Evolutionary conservation across 208 protist genomes (phyloP).

Genomic region (Leishmania tarentolae): DNA sequence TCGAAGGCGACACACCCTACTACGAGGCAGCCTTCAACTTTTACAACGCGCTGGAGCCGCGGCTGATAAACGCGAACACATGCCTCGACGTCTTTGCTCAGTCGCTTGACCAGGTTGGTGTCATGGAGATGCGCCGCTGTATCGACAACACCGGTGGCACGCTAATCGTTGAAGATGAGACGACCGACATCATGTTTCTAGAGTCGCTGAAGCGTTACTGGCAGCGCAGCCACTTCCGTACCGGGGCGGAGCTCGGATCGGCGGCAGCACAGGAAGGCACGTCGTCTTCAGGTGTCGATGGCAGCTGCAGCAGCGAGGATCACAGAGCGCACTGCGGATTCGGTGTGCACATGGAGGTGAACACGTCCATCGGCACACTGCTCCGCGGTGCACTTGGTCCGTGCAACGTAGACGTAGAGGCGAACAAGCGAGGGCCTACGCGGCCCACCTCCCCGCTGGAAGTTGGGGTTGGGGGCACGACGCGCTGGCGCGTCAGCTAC

Average conservation of each 20-base stretch:
- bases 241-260: conserved; percentile 1
- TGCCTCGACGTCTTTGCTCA: conserved; percentile 97
- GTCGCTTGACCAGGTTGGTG: conserved; percentile 96
- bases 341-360: conserved; percentile 66
- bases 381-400: conserved; percentile 74
- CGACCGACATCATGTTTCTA: conserved; percentile 88
- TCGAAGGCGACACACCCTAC: conserved; percentile 76
- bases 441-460: conserved; percentile 52
- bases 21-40: conserved; percentile 78
- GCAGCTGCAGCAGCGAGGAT: conserved; percentile 7
- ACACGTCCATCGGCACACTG: conserved; percentile 76
- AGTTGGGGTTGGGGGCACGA: conserved; percentile 64
- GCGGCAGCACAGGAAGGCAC: neutral
- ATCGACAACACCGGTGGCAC: conserved; percentile 93
- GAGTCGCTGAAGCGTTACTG: conserved; percentile 77
- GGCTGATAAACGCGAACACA: conserved; percentile 88
- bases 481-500: conserved; percentile 63
- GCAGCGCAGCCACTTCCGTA: conserved; percentile 60
- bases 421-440: conserved; percentile 37
- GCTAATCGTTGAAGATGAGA: conserved; percentile 96
- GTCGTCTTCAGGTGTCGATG: neutral
- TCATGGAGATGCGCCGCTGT: conserved; percentile 95
- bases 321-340: conserved; percentile 58
- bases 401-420: conserved; percentile 58
- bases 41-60: conserved; percentile 91